Conservation (phyloP, 495 filamentous ascomycete species). For the Hypoxylon cercidicola region DNA sequence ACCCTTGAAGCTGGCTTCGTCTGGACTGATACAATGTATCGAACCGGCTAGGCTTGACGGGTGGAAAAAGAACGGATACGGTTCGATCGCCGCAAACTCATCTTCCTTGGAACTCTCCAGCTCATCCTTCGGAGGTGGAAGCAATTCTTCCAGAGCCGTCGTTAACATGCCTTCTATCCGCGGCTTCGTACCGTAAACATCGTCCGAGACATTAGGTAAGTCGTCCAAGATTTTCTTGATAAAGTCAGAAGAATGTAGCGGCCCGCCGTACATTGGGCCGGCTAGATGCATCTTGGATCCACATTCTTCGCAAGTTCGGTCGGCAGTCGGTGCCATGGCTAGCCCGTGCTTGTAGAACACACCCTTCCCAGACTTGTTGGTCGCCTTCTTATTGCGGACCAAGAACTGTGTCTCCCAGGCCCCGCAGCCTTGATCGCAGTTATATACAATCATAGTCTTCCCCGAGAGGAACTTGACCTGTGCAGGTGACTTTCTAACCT, state of each 20-base stretch:
- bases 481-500: conserved; percentile 77
- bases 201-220: conserved; percentile 67
- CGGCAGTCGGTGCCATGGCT: conserved; percentile 71
- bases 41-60: conserved; percentile 75
- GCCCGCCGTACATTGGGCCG: conserved; percentile 95
- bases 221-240: conserved; percentile 77
- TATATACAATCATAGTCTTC: conserved; percentile 93
- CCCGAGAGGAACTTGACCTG: conserved; percentile 89
- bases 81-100: conserved; percentile 68
- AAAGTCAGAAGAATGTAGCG: conserved; percentile 83
- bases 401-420: conserved; percentile 84
- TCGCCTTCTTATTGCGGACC: conserved; percentile 68
- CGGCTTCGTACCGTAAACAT: conserved; percentile 78
- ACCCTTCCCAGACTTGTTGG: conserved; percentile 73
- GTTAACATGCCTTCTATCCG: conserved; percentile 92
- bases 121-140: conserved; percentile 50
- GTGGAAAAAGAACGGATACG: conserved; percentile 88
- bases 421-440: conserved; percentile 88
- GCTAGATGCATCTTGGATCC: conserved; percentile 84
- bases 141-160: conserved; percentile 80
- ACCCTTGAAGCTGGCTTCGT: conserved; percentile 76
- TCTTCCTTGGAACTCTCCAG: conserved; percentile 49
- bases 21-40: conserved; percentile 79
- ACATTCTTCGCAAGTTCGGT: conserved; percentile 79
- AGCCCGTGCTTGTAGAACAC: conserved; percentile 79